phyloP scores from a whole-genome alignment of 805 yeast genomes.

The Candida ulmi region DNA sequence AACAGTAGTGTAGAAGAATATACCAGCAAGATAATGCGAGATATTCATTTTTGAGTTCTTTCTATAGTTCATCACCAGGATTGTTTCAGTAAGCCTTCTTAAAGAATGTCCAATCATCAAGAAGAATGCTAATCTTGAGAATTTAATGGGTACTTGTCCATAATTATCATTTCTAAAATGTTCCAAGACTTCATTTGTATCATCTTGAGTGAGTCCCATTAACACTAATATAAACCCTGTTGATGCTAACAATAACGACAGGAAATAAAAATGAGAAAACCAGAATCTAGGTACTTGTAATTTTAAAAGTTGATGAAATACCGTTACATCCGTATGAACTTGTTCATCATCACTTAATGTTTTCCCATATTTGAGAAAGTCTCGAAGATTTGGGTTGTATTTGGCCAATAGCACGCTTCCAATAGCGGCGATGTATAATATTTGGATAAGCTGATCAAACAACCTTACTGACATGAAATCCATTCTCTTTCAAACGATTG shows the following conservation, averaged over 20 bases:
- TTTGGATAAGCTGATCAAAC: constrained; percentile 2
- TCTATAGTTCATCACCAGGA: constrained; percentile 41
- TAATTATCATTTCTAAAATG: constrained; percentile 3
- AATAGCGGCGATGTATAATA: constrained; percentile 1
- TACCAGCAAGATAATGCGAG: constrained; percentile 61
- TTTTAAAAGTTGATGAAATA: constrained; percentile 15
- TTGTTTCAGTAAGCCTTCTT: constrained; percentile 53
- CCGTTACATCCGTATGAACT: constrained; percentile 6
- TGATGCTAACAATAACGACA: constrained; percentile 32
- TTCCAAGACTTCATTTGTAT: constrained; percentile 4
- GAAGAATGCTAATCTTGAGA: constrained; percentile 16
- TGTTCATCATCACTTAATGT: constrained; percentile 22
- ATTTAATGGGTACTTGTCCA: constrained; percentile 19
- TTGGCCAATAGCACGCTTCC: constrained; percentile 28
- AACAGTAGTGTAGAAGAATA: constrained; percentile 49
- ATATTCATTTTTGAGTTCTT: constrained; percentile 51
- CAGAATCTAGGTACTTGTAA: constrained; percentile 55
- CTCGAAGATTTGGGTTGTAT: constrained; percentile 23
- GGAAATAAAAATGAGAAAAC: constrained; percentile 58
- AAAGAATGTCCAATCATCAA: constrained; percentile 42
- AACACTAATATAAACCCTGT: constrained; percentile 15
- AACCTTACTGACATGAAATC: no score
- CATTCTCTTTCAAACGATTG: no score
- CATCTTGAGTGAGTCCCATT: constrained; percentile 2
- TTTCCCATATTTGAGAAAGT: constrained; percentile 41